phyloP scores from a whole-genome alignment of 1,284 basidiomycete species.

The Volvariella surrecta region DNA sequence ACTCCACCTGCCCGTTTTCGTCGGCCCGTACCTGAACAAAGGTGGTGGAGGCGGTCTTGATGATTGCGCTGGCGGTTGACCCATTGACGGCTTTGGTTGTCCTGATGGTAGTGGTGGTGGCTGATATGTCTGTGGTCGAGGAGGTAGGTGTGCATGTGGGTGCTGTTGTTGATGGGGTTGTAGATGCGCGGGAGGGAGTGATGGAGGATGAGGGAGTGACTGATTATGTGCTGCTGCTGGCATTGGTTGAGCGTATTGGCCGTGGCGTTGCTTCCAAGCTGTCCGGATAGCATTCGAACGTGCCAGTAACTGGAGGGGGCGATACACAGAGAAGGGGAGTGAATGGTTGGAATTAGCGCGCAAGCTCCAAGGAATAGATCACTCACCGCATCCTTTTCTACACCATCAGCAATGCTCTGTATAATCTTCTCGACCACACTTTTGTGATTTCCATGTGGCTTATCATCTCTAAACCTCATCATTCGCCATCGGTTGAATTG shows the following conservation, averaged over 20 bases:
- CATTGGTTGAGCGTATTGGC: constrained; percentile 21
- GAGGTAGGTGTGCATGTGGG: constrained; percentile 11
- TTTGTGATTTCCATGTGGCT: constrained; percentile 82
- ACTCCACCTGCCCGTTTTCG: constrained; percentile 57
- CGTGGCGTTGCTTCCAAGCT: constrained; percentile 60
- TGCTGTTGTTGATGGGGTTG: constrained; percentile 12
- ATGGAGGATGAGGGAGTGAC: constrained; percentile 12
- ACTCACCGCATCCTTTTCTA: constrained; percentile 75
- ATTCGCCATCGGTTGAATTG: constrained; percentile 67
- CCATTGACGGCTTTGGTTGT: too few species aligned
- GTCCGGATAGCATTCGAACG: constrained; percentile 51
- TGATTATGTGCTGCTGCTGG: constrained; percentile 8
- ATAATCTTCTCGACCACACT: constrained; percentile 81
- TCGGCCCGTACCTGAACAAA: constrained; percentile 53
- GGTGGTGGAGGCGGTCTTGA: constrained; percentile 15
- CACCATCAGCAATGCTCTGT: constrained; percentile 83
- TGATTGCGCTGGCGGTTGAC: constrained; percentile 12
- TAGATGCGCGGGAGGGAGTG: constrained; percentile 8
- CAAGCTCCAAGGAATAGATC: constrained; percentile 5
- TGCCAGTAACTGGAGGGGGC: constrained; percentile 43
- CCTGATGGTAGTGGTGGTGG: constrained; percentile 3
- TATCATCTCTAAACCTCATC: constrained; percentile 90
- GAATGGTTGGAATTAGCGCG: constrained; percentile 7
- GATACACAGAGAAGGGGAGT: constrained; percentile 8
- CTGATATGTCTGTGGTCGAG: constrained; percentile 12